Base-by-base conservation (phyloP, 805 yeast species). In the Yarrowia sp. region DNA sequence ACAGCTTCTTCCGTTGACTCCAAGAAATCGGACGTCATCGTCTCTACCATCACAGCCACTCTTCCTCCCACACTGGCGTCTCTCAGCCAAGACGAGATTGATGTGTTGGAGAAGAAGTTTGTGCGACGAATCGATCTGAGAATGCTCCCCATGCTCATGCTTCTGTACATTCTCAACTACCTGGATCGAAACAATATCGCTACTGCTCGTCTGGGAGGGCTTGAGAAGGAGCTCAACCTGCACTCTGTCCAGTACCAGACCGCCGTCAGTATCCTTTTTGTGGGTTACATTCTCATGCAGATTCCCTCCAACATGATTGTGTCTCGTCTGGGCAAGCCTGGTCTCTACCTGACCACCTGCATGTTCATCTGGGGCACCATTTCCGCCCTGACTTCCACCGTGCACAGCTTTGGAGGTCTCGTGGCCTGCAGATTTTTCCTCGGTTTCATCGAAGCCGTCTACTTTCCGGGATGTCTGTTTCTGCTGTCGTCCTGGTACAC, bases 401-500 rank as follows among this genome's bases (percentile, higher is more conserved):
- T 82, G 7, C 77, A 79, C 41, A 73, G 75, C 43, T 84, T 73
- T 70, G 82, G 81, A 14, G 85, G 84, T 2, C 78, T 85, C 63
- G 70, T 83, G 36, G 84, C 80, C 1, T 73, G 83, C 35, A 76
- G 87, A 70, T 74, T 84, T 43, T 69, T 85, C 43, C 75, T 85
- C 56, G 87, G 87, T 8, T 74, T 82, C 66, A 77, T 83, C 49
- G 87, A 85, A 72, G 81, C 86, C 15, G 83, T 84, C 68, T 79
- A 82, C 77, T 81, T 81, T 71, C 82, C 85, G 14, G 82, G 83
- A 68, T 84, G 85, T 45, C 76, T 85, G 56, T 83, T 81, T 71
- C 82, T 81, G 46, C 75, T 85, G 65, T 84, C 87, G 1, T 83
- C 84, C 70, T 85, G 88, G 88, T 85, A 85, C 73, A 82, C 84